phyloP scores from a whole-genome alignment of 1,284 basidiomycete species.

The Meripilus lineatus region DNA sequence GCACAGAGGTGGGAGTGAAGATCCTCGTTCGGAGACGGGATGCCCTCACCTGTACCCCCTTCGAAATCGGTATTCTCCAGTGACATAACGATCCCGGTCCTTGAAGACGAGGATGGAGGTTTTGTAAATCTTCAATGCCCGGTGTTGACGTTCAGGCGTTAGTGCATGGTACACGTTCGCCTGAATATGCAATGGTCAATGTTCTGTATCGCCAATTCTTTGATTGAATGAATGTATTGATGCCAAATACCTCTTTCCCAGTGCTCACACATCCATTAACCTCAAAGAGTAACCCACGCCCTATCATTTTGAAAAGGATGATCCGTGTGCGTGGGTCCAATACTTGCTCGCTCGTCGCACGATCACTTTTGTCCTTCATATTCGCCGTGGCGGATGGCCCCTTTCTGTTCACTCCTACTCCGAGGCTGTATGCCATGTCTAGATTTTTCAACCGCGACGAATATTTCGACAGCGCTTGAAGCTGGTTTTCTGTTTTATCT shows the following conservation, averaged over 20 bases:
- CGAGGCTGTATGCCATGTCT: constrained; percentile 71
- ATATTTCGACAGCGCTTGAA: constrained; percentile 67
- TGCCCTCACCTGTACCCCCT: constrained; percentile 69
- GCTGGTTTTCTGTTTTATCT: constrained; percentile 61
- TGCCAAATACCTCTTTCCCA: constrained; percentile 79
- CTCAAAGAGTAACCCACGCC: constrained; percentile 78
- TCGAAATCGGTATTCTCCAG: constrained; percentile 89
- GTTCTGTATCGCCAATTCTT: neutral
- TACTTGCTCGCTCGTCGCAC: constrained; percentile 93
- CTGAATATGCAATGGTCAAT: constrained; percentile 34
- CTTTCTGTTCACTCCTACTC: constrained; percentile 84
- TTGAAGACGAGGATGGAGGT: constrained; percentile 98
- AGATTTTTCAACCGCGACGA: constrained; percentile 65
- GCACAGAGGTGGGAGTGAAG: neutral
- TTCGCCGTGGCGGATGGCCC: constrained; percentile 83
- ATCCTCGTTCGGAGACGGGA: neutral
- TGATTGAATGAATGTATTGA: neutral
- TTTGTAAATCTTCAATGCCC: constrained; percentile 98
- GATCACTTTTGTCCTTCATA: constrained; percentile 88
- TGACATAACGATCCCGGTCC: constrained; percentile 92
- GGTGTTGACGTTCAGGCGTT: constrained; percentile 55
- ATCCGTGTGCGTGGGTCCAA: constrained; percentile 87
- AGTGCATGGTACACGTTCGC: constrained; percentile 92
- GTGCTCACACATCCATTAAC: constrained; percentile 94
- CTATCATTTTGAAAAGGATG: constrained; percentile 92